Evolutionary conservation across 2,329 filamentous ascomycete genomes (phyloP).

Genomic region (Ophiostoma montium): DNA sequence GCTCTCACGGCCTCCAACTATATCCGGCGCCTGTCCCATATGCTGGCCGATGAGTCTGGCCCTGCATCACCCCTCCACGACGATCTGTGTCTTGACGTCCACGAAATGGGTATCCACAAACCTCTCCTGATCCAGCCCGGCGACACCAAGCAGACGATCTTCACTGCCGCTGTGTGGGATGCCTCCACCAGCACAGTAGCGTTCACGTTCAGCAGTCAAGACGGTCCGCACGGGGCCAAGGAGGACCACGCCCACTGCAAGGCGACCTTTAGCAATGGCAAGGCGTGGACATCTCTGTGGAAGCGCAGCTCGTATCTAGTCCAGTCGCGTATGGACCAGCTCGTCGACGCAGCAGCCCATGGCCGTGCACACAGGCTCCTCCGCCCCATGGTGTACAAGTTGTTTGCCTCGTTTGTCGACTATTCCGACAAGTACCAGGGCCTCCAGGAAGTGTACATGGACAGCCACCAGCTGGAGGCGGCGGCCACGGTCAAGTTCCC

Average conservation of each 20-base stretch:
- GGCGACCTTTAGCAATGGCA: constrained; percentile 45
- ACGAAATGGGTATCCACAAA: constrained; percentile 54
- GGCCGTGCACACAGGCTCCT: constrained; percentile 60
- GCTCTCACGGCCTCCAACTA: constrained; percentile 46
- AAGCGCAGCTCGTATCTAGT: constrained; percentile 56
- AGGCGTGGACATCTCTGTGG: constrained; percentile 50
- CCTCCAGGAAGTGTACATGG: constrained; percentile 44
- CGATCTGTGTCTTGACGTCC: constrained; percentile 46
- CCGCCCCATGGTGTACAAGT: constrained; percentile 66
- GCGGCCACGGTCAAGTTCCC: constrained; percentile 31
- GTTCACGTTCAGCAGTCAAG: constrained; percentile 4
- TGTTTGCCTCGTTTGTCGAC: constrained; percentile 41
- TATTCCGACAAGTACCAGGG: constrained; percentile 40
- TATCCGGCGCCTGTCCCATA: constrained; percentile 47
- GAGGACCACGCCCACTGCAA: constrained; percentile 46
- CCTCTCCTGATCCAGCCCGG: constrained; percentile 45
- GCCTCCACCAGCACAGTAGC: background rate
- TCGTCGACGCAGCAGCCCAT: constrained; percentile 45
- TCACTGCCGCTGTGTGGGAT: constrained; percentile 18
- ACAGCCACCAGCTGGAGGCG: constrained; percentile 30
- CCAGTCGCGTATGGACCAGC: constrained; percentile 43
- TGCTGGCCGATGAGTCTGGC: background rate
- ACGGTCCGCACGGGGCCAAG: background rate
- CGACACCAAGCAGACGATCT: constrained; percentile 38
- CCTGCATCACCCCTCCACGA: constrained; percentile 27